phyloP scores from a whole-genome alignment of 345 rosid genomes.

The Ailanthus altissimus region DNA sequence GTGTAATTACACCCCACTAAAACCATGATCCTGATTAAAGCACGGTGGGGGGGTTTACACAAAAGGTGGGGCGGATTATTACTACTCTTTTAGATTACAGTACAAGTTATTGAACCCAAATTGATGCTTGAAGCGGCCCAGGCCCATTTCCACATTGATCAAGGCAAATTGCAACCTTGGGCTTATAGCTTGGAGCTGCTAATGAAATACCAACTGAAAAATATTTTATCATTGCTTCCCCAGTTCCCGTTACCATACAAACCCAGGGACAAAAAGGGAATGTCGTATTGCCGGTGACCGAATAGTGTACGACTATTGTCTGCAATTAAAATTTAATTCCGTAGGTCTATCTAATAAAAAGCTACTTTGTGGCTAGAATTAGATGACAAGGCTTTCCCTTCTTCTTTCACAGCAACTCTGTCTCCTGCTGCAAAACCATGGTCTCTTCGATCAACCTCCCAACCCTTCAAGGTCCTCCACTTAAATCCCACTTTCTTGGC shows the following conservation, averaged over 20 bases:
- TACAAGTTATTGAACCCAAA: no score
- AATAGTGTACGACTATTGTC: neutral
- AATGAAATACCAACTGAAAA: no score
- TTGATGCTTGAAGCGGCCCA: neutral
- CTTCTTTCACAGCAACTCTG: neutral
- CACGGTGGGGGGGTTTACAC: no score
- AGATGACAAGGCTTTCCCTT: neutral
- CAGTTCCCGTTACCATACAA: no score
- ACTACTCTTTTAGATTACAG: no score
- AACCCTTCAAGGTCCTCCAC: constrained; percentile 39
- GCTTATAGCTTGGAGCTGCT: no score
- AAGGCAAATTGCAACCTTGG: neutral
- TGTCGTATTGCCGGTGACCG: no score
- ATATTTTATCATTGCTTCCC: no score
- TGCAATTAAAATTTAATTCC: neutral
- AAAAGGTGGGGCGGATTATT: no score
- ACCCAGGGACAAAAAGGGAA: no score
- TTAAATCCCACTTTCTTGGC: constrained; percentile 47
- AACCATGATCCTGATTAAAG: no score
- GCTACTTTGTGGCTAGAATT: constrained; percentile 31
- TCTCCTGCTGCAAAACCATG: constrained; percentile 30
- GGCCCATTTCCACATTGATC: neutral
- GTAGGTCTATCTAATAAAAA: constrained; percentile 24
- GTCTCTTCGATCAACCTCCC: constrained; percentile 60
- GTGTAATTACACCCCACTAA: no score